These are phyloP conservation scores for Tetrapisispora fleetii DNA, from an alignment of 805 yeast species.

Conservation along the genomic window DNA sequence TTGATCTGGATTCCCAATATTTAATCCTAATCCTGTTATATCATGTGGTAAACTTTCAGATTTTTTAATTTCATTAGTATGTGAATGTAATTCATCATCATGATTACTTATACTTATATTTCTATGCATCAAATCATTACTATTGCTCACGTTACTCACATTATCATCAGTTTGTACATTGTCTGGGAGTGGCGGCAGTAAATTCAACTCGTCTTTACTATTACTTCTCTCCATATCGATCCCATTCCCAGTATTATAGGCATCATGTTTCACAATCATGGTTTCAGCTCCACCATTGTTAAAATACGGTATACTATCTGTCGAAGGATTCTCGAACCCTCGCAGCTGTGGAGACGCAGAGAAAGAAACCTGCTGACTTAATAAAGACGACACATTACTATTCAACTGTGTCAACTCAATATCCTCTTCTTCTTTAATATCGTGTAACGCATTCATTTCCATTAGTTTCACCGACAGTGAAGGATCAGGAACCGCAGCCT, in stretches of 20 bases:
- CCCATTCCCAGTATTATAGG: too few species aligned
- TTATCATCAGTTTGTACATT: neutral
- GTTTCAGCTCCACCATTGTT: neutral
- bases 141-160: neutral
- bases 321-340: neutral
- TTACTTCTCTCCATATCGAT: neutral
- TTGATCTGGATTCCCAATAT: neutral
- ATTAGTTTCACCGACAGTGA: neutral
- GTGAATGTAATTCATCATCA: neutral
- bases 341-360: neutral
- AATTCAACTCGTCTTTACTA: constrained; percentile 13
- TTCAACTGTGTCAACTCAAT: constrained; percentile 6
- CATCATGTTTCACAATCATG: neutral
- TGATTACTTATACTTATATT: neutral
- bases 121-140: neutral
- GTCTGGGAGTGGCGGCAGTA: constrained; percentile 18
- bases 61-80: neutral
- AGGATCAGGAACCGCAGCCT: too few species aligned
- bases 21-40: neutral
- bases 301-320: neutral
- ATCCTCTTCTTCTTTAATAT: constrained; percentile 23
- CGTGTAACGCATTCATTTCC: constrained; percentile 9
- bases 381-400: neutral
- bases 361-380: neutral
- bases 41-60: neutral